Base-by-base conservation (phyloP, 2,329 filamentous ascomycete genomes). In the Fusarium anthophilum region DNA sequence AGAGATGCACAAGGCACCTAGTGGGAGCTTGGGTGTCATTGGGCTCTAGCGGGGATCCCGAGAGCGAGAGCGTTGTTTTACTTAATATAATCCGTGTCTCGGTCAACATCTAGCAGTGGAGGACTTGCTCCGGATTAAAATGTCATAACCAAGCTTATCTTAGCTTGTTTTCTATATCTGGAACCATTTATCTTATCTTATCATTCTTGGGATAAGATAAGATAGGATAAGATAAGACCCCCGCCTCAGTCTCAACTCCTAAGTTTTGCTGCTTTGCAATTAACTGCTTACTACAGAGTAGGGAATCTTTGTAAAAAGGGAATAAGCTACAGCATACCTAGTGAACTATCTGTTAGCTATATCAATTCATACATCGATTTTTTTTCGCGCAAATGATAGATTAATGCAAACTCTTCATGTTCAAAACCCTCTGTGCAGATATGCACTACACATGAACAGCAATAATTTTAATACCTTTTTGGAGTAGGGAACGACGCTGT, bases 321-420 rank as follows among this genome's bases (percentile, higher is more conserved):
- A 11, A 30, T 15, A 11, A 48, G 8, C 6, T 30, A 10, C 5
- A 30, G 3, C 11, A 11, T 22, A 26, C 32, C 14, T 1, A 15
- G 6, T 35, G 2, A 8, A 15, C 32, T 35, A 8, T 35, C 13
- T 15, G 8, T 35, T 15, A 35, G 32, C 8, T 15, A 15, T 8
- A 15, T 35, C 13, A 35, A 35, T 35, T 35, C 8, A 15, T 35
- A 35, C 0, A 0, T 35, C 14, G 14, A 35, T 35, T 3, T 15
- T 35, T 35, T 0, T 35, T 6, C n/a, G 14, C 14, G 6, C 14
- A 35, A 35, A 0, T 1, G 8, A 15, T 3, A 35, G 32, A 6
- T 1, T 15, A 1, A 35, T 35, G 2, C 0, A 8, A 15, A 1
- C 32, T 32, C 5, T 14, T 14, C 2, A 32, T 5, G 2, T n/a